Evolutionary conservation across 1,284 basidiomycete genomes (phyloP), one percentile per base, ranked within the genome.

Genomic region (Agaricales sp.): DNA sequence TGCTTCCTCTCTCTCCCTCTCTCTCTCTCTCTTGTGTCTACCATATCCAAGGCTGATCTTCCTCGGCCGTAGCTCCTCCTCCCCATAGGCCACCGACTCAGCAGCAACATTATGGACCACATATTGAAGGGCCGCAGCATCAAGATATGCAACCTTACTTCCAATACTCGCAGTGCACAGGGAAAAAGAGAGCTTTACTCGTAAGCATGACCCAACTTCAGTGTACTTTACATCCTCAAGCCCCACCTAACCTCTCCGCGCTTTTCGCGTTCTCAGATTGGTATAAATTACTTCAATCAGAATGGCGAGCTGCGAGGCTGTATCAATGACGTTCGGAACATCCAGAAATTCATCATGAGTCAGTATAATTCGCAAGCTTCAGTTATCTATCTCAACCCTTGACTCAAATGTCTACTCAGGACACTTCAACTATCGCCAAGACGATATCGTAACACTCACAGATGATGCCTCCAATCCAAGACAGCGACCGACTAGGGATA

Each of bases 371-470:
- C 14, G n/a, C n/a, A n/a, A n/a, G n/a, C 47, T 41, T 8, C n/a
- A 45, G 8, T 13, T 47, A 39, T 50, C 45, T 13, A 41, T 19
- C 12, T 19, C 6, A 24, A 24, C 6, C 23, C 22, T 23, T 24
- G 23, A 39, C 24, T 48, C 13, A 52, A 11, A 19, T 26, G 3
- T 52, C 11, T 35, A 26, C 37, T n/a, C 56, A 84, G 83, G 68
- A 23, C 66, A 76, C 11, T 90, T 74, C 63, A 74, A 78, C 12
- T 96, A 94, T 65, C 78, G 75, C 51, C 61, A 69, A 38, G 81
- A 87, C 14, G 90, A 95, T 61, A 91, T 95, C 50, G 90, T 95
- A n/a, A 73, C 85, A 55, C 73, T 96, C 39, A 89, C 87, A 1
- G 93, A 96, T 59, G 80, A 92, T 58, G 62, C 79, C 2, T 60